These are phyloP conservation scores for Dioszegia hungarica DNA, from an alignment of 768 basidiomycete genomes.

Conservation along the genomic window DNA sequence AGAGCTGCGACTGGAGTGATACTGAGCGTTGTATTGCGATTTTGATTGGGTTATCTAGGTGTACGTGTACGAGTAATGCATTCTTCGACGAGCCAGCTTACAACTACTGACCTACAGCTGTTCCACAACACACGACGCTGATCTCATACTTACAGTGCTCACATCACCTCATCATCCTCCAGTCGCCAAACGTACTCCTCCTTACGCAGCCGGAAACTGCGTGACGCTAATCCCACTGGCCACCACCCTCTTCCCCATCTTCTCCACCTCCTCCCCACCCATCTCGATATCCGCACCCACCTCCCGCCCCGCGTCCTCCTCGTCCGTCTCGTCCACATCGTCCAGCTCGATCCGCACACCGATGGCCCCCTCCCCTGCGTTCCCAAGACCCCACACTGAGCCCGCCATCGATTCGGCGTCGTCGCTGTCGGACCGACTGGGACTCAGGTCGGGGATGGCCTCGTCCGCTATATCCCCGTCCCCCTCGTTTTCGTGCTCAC, in stretches of 20 bases:
- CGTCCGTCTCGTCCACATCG: conserved; percentile 14
- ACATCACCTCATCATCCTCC: too few species aligned
- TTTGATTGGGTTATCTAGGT: background rate
- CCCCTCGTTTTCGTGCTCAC: too few species aligned
- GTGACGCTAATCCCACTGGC: too few species aligned
- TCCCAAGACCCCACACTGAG: background rate
- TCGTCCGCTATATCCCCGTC: background rate
- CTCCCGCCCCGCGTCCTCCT: background rate
- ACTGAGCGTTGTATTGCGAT: background rate
- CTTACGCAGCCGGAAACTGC: too few species aligned
- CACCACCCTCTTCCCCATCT: too few species aligned
- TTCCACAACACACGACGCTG: too few species aligned
- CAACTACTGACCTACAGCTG: too few species aligned
- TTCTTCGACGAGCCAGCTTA: too few species aligned
- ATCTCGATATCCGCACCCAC: conserved; percentile 3
- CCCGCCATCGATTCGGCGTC: background rate
- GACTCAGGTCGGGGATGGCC: background rate
- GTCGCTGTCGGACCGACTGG: background rate
- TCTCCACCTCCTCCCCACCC: too few species aligned
- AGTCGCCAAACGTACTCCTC: too few species aligned
- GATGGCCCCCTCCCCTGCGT: background rate
- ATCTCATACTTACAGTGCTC: too few species aligned
- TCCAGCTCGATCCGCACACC: conserved; percentile 13
- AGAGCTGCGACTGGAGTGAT: background rate
- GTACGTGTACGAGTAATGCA: too few species aligned